Percentiles rank a stretch among this genome's conserved stretches.
These are phyloP conservation scores for Exobasidium rhododendri DNA, from an alignment of 1,284 basidiomycete genomes.

Conservation along the genomic window DNA sequence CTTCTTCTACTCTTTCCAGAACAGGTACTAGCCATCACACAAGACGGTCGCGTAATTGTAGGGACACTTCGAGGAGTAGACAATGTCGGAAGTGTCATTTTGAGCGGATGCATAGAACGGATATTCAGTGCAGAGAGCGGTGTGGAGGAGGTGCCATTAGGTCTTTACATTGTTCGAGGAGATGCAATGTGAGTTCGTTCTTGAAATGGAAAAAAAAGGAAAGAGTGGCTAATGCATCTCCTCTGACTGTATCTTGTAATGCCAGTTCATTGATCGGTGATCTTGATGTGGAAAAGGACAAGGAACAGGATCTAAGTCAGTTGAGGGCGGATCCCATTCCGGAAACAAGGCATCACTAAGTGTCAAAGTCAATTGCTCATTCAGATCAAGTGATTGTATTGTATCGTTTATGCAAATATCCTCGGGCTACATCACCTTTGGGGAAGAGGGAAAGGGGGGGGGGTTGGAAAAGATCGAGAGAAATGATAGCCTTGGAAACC, in stretches of 20 bases:
- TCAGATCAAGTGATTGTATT: no score
- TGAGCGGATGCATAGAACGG: slow-evolving; percentile 43
- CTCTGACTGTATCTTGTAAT: background rate
- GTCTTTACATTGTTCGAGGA: slow-evolving; percentile 92
- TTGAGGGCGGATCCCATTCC: slow-evolving; percentile 84
- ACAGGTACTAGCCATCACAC: slow-evolving; percentile 79
- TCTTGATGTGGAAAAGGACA: slow-evolving; percentile 79
- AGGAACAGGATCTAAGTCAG: slow-evolving; percentile 70
- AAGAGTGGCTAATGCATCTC: background rate
- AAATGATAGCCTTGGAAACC: no score
- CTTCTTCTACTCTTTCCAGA: slow-evolving; percentile 30
- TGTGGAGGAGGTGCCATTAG: slow-evolving; percentile 91
- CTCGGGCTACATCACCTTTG: no score
- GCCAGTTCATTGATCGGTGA: slow-evolving; percentile 84
- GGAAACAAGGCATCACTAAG: slow-evolving; percentile 31
- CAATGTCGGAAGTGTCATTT: slow-evolving; percentile 42
- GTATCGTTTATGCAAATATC: no score
- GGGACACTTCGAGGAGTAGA: slow-evolving; percentile 47
- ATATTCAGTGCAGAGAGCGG: slow-evolving; percentile 66
- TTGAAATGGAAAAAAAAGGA: background rate
- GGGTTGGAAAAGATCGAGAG: no score
- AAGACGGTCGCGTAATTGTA: slow-evolving; percentile 79
- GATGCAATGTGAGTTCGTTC: slow-evolving; percentile 78
- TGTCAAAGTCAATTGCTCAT: no score
- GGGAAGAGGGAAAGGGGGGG: no score